Base-by-base conservation (phyloP, 176 grass and related monocot genomes). In the Musa beccarii region DNA sequence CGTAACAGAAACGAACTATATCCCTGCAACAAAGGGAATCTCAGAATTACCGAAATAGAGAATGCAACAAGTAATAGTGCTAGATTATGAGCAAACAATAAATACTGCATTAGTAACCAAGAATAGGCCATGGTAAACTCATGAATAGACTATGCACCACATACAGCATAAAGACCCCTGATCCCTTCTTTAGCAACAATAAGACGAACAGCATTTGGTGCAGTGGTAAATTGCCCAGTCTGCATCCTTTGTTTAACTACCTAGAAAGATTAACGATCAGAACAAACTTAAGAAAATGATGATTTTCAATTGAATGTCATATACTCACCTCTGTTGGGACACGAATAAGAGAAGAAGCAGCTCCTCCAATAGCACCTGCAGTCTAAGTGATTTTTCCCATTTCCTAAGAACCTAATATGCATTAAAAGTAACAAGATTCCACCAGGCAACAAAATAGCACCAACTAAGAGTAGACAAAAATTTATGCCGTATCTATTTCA, bases 191-290 rank as follows among this genome's bases (percentile, higher is more conserved):
- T 98, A 73, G 65, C 76, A 85, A 93, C 63, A 82, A 98, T 98
- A 61, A 93, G 88, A 2, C 86, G 88, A 66, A 98, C 84, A 29
- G 86, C 94, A 81, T 87, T 54, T 69, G 90, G 90, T 0, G 90
- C 88, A 71, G 88, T 86, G 52, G 57, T 85, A 73, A 93, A 98
- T 25, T 91, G 94, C 50, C 90, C 80, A 12, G 90, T 98, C 82
- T 98, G 94, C 86, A 98, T 89, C 80, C 90, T 91, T 93, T 89
- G 88, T 80, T 98, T 98, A 53, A 93, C 86, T 23, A 98, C 94
- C 94, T 98, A 51, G 29, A 77, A 66, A 51, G 20, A 23, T n/a
- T 17, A 77, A 66, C 49, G 53, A 50, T 51, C 29, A 65, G 2
- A 24, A 9, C 24, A 77, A 80, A 85, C 57, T 49, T 12, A 85